Evolutionary conservation across 2,329 filamentous ascomycete species (phyloP), one percentile per base, ranked within the genome.

Genomic region (Chlorencoelia australis): DNA sequence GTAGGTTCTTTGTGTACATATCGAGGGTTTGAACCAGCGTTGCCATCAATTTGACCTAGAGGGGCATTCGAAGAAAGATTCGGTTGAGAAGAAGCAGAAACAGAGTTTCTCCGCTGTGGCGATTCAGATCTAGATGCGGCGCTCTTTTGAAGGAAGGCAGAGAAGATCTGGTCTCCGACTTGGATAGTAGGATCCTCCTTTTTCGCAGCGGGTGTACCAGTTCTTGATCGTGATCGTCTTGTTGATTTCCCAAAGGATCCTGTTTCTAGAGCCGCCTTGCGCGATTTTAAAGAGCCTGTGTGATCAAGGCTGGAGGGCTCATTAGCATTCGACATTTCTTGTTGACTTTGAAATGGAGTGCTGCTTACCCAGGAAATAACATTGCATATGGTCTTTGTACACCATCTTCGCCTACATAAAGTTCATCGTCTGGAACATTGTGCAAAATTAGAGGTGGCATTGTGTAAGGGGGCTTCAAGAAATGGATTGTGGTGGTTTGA

Each of bases 211-310:
- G 22, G 72, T 64, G 21, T 79, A 43, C 70, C 72, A 4, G 73
- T 76, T 46, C 73, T 68, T 18, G 73, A 77, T 47, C 75, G 67
- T 30, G 75, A 77, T 42, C 75, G 67, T 32, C 74, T 66, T 29
- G 70, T 76, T n/a, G 75, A 78, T 55, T 77, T 78, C 41, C 75
- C 75, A 56, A 80, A 80, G 3, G 75, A 75, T 26, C 75, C 75
- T 3, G 73, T 69, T 54, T 79, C 75, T 38, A 72, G 64, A n/a
- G 68, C 64, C 41, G 60, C 62, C 50, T 69, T 69, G 44, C 71
- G 67, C 34, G 65, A 63, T 54, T 72, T 67, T 25, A 62, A 58
- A 48, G 55, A 62, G 41, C 57, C 60, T 24, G 65, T 59, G n/a
- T n/a, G n/a, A n/a, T n/a, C n/a, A n/a, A n/a, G n/a, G n/a, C n/a